Conservation (phyloP, 805 yeast species). For the Candida patagonica region DNA sequence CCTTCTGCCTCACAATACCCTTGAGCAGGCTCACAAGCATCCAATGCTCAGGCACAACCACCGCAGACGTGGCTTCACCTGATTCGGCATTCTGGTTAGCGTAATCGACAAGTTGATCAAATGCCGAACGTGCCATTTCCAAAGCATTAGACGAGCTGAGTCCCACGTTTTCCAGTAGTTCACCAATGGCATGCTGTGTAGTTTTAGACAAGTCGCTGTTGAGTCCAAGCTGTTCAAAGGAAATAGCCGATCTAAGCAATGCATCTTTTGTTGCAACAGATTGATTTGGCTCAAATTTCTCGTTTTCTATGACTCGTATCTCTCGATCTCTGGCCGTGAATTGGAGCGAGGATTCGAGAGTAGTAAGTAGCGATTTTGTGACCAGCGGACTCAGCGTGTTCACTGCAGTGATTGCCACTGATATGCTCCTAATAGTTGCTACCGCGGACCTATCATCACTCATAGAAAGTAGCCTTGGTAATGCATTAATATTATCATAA, state of each 20-base stretch:
- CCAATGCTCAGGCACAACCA: background rate
- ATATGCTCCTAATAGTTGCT: background rate
- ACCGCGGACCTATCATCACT: constrained; percentile 18
- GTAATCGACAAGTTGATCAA: background rate
- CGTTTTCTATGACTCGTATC: background rate
- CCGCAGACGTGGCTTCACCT: background rate
- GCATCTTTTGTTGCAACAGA: background rate
- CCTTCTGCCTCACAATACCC: background rate
- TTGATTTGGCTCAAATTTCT: background rate
- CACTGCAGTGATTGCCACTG: background rate
- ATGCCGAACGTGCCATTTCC: background rate
- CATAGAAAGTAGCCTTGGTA: constrained; percentile 18
- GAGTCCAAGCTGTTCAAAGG: background rate
- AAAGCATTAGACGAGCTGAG: background rate
- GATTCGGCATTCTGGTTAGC: background rate
- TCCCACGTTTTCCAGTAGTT: background rate
- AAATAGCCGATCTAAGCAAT: background rate
- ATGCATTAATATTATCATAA: constrained; percentile 23
- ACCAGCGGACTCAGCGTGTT: background rate
- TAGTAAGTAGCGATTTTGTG: background rate
- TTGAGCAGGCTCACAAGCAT: background rate
- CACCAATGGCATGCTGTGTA: background rate
- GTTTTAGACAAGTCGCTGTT: background rate
- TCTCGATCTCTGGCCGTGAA: background rate
- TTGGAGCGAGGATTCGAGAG: background rate